Evolutionary conservation across 1,284 basidiomycete genomes (phyloP), one percentile per base, ranked within the genome.

Genomic region (Leucoagaricus sp.): DNA sequence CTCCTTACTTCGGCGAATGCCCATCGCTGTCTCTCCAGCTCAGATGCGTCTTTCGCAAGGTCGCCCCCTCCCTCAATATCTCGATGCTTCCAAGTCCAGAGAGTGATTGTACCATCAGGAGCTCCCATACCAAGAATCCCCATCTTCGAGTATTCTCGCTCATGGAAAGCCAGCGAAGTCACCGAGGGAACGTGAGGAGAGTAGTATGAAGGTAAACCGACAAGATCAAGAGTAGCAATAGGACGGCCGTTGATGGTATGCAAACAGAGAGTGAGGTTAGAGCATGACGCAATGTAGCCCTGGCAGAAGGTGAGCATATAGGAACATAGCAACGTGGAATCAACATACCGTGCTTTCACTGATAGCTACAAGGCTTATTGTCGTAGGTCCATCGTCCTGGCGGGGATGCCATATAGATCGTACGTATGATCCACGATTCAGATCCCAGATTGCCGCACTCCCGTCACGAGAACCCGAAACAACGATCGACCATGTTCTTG

Each of bases 401-500:
- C 23, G 50, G 19, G 45, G 81, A 55, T 93, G 88, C 80, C 84
- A 84, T 33, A 94, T 86, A 0, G 89, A 89, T 53, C 87, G 75
- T 12, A 89, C 83, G 62, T 94, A 94, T 1, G 84, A 74, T 13
- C 89, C 85, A 38, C 87, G 80, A 66, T 98, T 97, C 54, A 94
- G 78, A 68, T 98, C 96, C 96, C 96, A 98, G 6, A 97, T 64
- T 13, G 89, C 88, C 0, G 89, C 93, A 58, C 86, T 91, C 1
- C 92, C 89, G 64, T 97, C 94, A 59, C 83, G 81, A 5, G 91
- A 91, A 5, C 94, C 94, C 59, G 91, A 96, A 45, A 96, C 84
- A 13, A 87, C 82, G 19, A 96, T 67, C 1, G 91, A 92, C 94
- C 94, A 97, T 0, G 87, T 74, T 31, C 88, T 78, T 13, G 91